Evolutionary conservation across 345 rosid species (phyloP), one percentile per base, ranked within the genome.

Genomic region (Dipteronia sinensis): DNA sequence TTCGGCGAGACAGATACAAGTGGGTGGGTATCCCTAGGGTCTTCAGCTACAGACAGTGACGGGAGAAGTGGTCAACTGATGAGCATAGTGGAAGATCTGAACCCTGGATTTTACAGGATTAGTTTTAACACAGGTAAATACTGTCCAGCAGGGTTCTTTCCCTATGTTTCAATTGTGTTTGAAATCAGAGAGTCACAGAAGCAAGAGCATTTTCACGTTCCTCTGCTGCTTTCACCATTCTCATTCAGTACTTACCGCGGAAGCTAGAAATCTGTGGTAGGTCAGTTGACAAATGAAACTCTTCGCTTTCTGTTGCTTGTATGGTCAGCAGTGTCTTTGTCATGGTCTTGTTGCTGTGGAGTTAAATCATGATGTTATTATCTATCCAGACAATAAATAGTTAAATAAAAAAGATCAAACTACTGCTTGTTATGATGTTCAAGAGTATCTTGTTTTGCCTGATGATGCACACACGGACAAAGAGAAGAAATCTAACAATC

Each of bases 181-280:
- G 88, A 90, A 79, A 87, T 91, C 77, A 84, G 75, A 25, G 97
- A 96, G 81, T 80, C 90, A 27, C 98, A 92, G 85, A 88, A 76
- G 68, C 77, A 9, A 74, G 97, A 92, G 79, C 97, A 96, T 83
- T 96, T 96, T 87, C 98, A 94, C 72, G 97, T 94, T 56, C 98
- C 99, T 40, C 85, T 96, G 79, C 88, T 96, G 73, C 79, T 94
- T 75, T 91, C 97, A 29, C 98, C 98, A 3, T 94, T 90, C 87
- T 96, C 98, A 17, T 96, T 89, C 86, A 71, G 88, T 58, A 92
- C 98, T 0, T 92, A 94, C 81, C 91, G 97, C 10, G 99, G 99
- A 65, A 92, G 98, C 89, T 96, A 87, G 74, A 58, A 55, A 69
- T 42, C 58, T 55, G 58, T 73, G 53, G 75, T 58, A n/a, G 67